Evolutionary conservation across 1,139 yeast genomes (phyloP), one percentile per base, ranked within the genome.

Genomic region (Yamadazyma pseudoaaseri): DNA sequence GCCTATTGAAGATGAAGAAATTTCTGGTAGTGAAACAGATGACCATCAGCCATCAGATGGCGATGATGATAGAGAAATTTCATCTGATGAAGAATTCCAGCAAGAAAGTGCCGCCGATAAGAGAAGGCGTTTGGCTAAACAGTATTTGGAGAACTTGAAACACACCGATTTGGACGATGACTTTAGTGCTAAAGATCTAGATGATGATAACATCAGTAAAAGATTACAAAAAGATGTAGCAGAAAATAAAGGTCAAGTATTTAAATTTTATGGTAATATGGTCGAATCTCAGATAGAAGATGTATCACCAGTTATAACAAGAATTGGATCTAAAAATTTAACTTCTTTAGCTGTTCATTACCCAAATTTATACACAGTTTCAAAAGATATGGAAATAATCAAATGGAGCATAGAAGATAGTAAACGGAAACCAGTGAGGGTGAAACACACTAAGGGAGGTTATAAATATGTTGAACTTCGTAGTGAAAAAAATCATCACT

Each of bases 111-210:
- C 90, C 14, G 95, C 96, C 1, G 98, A 92, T 52, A 90, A 87
- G 59, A 78, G 99, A 61, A 78, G 97, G 62, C 70, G 97, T 52
- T 68, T 92, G 44, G 98, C 98, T 14, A 89, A 89, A 58, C 95
- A 90, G 58, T 92, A 92, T 58, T 67, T 92, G 46, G 92, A 85
- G 29, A 86, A 86, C 52, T 62, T 92, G 49, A 79, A 83, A 52
- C 60, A 63, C 3, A 30, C 39, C n/a, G 65, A 65, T 27, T 45
- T 58, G 12, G 70, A 60, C 17, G 76, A 73, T 20, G 89, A 83
- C 27, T 87, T 87, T 49, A 95, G 87, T 65, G 97, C 97, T n/a
- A 79, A 81, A 47, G 96, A 90, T 49, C 64, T 92, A 49, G 98
- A 92, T 58, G 76, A 83, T 39, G 97, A 92, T 48, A 83, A 85